Base-by-base conservation (phyloP, 805 yeast genomes). In the Priceomyces fermenticarens region DNA sequence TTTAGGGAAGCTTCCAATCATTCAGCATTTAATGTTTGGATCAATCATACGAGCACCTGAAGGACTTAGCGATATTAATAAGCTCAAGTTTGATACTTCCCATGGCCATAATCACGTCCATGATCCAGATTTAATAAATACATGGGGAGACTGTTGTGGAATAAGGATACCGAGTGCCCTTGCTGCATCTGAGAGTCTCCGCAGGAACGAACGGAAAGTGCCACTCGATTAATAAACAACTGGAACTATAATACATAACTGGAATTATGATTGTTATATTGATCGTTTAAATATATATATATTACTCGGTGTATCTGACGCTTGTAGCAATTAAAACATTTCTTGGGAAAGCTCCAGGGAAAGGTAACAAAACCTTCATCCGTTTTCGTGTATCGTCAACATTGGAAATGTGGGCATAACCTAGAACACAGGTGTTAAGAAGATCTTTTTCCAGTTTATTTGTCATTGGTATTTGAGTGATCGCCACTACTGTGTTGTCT, bases 81-180 rank as follows among this genome's bases (percentile, higher is more conserved):
- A 11, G 14, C 17, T 12, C 4, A 17, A 35, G 5, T 13, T 16
- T 25, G 55, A 56, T 12, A 63, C 58, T 2, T 57, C 49, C 38
- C 61, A 51, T 12, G 59, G 48, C 32, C 50, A 48, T 47, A 54
- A 50, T 23, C 60, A 57, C 40, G 38, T 46, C 39, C 53, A 46
- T 36, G 53, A 44, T 12, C 12, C 25, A 8, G 27, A 13, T 15
- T 46, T 44, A 7, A 46, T 55, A 2, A 75, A 69, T 43, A 81
- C 87, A 2, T 93, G 96, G 96, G 98, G 96, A 7, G 98, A 93
- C 59, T 93, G 99, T 56, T 93, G 99, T 67, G 99, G 99, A 6
- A 93, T 93, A 38, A 87, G 88, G 56, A 77, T 93, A 2, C 99
- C 99, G 0, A 88, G 97, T 63, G 97, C 97, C 0, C 78, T 89